Conservation (phyloP, 371 early-diverging fungal genomes). For the Mucor racemosus region DNA sequence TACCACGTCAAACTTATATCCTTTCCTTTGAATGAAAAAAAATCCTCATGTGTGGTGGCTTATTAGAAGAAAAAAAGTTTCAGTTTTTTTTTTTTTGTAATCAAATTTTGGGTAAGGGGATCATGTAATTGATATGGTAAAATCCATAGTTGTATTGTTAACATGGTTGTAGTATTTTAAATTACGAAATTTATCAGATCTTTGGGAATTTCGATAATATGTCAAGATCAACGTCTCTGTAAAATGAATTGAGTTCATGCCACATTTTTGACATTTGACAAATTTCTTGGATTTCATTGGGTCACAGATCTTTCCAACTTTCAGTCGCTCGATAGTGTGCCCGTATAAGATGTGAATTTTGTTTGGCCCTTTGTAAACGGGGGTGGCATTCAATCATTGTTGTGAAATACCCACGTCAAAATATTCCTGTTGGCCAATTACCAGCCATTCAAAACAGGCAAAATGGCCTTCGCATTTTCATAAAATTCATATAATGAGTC, state of each 20-base stretch:
- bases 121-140: not conserved
- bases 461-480: too few species aligned
- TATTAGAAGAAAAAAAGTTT: slow-evolving; percentile 10
- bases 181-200: too few species aligned
- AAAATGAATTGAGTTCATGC: not conserved
- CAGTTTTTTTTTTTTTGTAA: slow-evolving; percentile 12
- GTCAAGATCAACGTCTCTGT: not conserved
- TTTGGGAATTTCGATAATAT: not conserved
- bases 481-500: too few species aligned
- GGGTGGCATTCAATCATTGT: not conserved
- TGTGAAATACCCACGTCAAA: too few species aligned
- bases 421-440: too few species aligned
- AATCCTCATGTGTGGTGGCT: slow-evolving; percentile 13
- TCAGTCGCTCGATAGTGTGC: not conserved
- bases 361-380: not conserved
- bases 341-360: not conserved
- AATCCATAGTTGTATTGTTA: too few species aligned
- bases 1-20: slow-evolving; percentile 25
- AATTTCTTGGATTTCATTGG: not conserved
- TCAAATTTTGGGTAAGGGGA: not conserved
- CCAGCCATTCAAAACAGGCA: too few species aligned
- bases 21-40: slow-evolving; percentile 2
- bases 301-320: not conserved
- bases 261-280: slow-evolving; percentile 1
- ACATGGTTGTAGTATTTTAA: too few species aligned